Conservation (phyloP, 2,329 filamentous ascomycete species). For the Aureobasidium sp. region DNA sequence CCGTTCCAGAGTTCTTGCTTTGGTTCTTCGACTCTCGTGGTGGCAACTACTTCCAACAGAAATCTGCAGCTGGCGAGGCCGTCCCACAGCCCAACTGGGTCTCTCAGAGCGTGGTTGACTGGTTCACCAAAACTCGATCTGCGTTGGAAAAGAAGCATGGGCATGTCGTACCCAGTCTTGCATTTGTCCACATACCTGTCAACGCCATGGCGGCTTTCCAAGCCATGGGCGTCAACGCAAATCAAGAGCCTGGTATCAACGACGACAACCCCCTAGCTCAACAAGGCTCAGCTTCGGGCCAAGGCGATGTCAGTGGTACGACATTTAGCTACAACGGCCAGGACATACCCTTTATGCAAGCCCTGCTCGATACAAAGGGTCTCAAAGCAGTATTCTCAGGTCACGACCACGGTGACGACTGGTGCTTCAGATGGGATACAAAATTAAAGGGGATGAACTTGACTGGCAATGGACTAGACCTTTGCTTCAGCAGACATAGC, state of each 20-base stretch:
- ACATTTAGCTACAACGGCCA: constrained; percentile 36
- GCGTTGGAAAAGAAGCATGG: constrained; percentile 27
- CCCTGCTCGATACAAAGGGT: constrained; percentile 48
- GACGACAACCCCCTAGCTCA: constrained; percentile 34
- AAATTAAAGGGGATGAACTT: constrained; percentile 24
- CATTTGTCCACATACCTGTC: constrained; percentile 50
- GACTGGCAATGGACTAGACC: constrained; percentile 26
- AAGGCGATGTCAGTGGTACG: constrained; percentile 27
- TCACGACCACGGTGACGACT: constrained; percentile 51
- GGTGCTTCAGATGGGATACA: constrained; percentile 28
- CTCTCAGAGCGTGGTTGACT: constrained; percentile 36
- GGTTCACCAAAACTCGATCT: constrained; percentile 36
- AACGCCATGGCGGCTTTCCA: constrained; percentile 38
- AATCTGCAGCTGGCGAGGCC: constrained; percentile 21
- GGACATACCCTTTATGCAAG: constrained; percentile 57
- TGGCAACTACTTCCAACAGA: constrained; percentile 44
- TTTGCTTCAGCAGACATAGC: constrained; percentile 26
- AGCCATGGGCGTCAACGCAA: constrained; percentile 33
- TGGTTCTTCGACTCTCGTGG: constrained; percentile 69
- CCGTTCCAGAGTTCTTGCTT: constrained; percentile 44
- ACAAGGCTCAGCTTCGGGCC: constrained; percentile 34
- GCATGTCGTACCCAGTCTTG: constrained; percentile 41
- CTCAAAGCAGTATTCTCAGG: constrained; percentile 55
- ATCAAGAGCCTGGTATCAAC: constrained; percentile 42
- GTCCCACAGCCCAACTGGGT: constrained; percentile 39